These are phyloP conservation scores for Holtermannia corniformis DNA, from an alignment of 768 basidiomycete species.

Conservation along the genomic window DNA sequence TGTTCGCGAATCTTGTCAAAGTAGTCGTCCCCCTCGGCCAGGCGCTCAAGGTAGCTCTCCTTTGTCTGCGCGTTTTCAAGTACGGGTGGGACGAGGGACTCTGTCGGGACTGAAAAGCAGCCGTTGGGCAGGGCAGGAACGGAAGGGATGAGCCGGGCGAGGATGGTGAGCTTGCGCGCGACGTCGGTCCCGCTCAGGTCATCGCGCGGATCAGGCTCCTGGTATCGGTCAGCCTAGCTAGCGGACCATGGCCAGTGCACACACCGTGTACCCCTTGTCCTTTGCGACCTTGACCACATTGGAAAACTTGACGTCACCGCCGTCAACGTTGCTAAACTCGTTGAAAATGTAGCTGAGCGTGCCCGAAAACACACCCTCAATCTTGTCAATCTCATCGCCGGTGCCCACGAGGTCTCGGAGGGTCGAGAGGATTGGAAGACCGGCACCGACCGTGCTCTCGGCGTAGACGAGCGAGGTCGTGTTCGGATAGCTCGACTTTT, in stretches of 20 bases:
- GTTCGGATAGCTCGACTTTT: slow-evolving; percentile 51
- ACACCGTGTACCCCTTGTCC: slow-evolving; percentile 87
- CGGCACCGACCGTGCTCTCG: slow-evolving; percentile 92
- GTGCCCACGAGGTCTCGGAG: slow-evolving; percentile 84
- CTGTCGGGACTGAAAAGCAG: slow-evolving; percentile 67
- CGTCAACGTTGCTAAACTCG: slow-evolving; percentile 66
- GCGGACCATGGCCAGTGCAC: slow-evolving; percentile 6
- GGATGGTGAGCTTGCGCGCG: slow-evolving; percentile 90
- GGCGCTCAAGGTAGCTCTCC: slow-evolving; percentile 67
- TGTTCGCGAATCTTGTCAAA: slow-evolving; percentile 68
- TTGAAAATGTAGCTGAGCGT: slow-evolving; percentile 99
- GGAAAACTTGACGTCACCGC: slow-evolving; percentile 59
- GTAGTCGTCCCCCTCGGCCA: slow-evolving; percentile 72
- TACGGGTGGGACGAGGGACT: slow-evolving; percentile 72
- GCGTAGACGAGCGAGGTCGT: slow-evolving; percentile 49
- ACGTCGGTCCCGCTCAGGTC: slow-evolving; percentile 96
- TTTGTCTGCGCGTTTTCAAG: slow-evolving; percentile 61
- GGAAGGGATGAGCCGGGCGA: slow-evolving; percentile 57
- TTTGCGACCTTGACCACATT: slow-evolving; percentile 79
- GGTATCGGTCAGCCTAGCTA: background rate
- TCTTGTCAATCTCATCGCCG: slow-evolving; percentile 84
- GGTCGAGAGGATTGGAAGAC: slow-evolving; percentile 82
- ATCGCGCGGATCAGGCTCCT: slow-evolving; percentile 97
- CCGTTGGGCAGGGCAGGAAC: slow-evolving; percentile 56
- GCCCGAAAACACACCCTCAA: slow-evolving; percentile 96